Percentiles rank a stretch among this genome's conserved stretches.
These are phyloP conservation scores for Adansonia rubrostipa DNA, from an alignment of 441 rosid species.

Conservation along the genomic window DNA sequence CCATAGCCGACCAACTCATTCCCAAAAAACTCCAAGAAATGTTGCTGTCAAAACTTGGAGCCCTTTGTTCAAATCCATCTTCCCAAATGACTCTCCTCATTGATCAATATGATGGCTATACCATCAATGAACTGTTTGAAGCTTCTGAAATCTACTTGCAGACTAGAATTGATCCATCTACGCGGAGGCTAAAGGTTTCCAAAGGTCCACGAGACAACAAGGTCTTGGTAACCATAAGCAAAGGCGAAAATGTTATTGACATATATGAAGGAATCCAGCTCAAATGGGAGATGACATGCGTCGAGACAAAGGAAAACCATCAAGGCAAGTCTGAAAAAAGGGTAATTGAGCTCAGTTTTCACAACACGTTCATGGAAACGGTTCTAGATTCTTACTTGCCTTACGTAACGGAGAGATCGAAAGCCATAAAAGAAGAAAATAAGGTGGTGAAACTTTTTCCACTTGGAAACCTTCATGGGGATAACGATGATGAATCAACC, in stretches of 20 bases:
- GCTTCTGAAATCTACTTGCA: slow-evolving; percentile 30
- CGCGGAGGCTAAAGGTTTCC: slow-evolving; percentile 6
- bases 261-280: neutral
- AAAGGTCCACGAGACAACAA: slow-evolving; percentile 11
- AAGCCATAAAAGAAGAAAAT: slow-evolving; percentile 32
- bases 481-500: slow-evolving; percentile 16
- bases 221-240: neutral
- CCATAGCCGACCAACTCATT: slow-evolving; percentile 14
- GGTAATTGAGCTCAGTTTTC: slow-evolving; percentile 28
- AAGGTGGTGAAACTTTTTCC: slow-evolving; percentile 14
- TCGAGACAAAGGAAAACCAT: neutral
- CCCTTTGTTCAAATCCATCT: slow-evolving; percentile 12
- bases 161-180: slow-evolving; percentile 19
- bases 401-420: slow-evolving; percentile 32
- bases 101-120: slow-evolving; percentile 14
- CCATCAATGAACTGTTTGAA: slow-evolving; percentile 26
- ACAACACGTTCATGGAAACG: slow-evolving; percentile 25
- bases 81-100: slow-evolving; percentile 29
- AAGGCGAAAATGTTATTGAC: neutral
- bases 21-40: slow-evolving; percentile 5
- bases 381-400: slow-evolving; percentile 25
- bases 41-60: slow-evolving; percentile 20
- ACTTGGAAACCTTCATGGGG: slow-evolving; percentile 14
- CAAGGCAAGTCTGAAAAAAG: slow-evolving; percentile 8
- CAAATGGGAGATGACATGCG: neutral